Conservation (phyloP, 352 stramenopile genomes). For the Phytopythium vexans region DNA sequence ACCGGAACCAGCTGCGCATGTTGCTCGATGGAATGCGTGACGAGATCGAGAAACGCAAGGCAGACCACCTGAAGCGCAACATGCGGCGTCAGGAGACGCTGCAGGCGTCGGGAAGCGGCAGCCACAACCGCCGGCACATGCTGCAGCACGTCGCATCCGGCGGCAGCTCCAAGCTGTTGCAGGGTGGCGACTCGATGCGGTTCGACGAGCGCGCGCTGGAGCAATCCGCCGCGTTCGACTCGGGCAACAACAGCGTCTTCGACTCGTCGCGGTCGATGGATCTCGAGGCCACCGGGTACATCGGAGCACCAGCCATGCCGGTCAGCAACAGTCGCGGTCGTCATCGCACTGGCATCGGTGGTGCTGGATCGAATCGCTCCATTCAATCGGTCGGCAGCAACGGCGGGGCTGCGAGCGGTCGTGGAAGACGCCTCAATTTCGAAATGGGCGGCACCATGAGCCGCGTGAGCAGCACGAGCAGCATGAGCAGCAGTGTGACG, state of each 20-base stretch:
- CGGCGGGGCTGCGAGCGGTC: constrained; percentile 14
- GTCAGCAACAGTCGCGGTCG: constrained; percentile 21
- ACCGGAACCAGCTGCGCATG: constrained; percentile 66
- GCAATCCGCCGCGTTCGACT: constrained; percentile 18
- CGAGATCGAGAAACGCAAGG: constrained; percentile 81
- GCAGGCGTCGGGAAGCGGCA: constrained; percentile 6
- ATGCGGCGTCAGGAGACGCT: constrained; percentile 40
- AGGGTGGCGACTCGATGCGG: constrained; percentile 35
- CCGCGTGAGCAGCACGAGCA: constrained; percentile 37
- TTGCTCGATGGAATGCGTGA: constrained; percentile 76
- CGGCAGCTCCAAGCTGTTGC: constrained; percentile 22
- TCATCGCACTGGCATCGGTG: constrained; percentile 5
- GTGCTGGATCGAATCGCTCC: constrained; percentile 20
- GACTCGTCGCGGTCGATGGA: constrained; percentile 24
- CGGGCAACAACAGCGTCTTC: constrained; percentile 16
- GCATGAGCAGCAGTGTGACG: constrained; percentile 47
- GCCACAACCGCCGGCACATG: constrained; percentile 11
- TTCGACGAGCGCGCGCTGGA: constrained; percentile 40
- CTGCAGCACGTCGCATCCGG: constrained; percentile 20
- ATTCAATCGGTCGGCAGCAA: constrained; percentile 25
- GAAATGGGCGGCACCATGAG: constrained; percentile 33
- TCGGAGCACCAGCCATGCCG: not conserved
- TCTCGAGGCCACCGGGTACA: too few species aligned
- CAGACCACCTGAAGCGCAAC: constrained; percentile 53
- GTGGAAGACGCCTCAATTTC: constrained; percentile 27